Evolutionary conservation across 495 filamentous ascomycete genomes (phyloP).

Genomic region (Aspergillus homomorphus): DNA sequence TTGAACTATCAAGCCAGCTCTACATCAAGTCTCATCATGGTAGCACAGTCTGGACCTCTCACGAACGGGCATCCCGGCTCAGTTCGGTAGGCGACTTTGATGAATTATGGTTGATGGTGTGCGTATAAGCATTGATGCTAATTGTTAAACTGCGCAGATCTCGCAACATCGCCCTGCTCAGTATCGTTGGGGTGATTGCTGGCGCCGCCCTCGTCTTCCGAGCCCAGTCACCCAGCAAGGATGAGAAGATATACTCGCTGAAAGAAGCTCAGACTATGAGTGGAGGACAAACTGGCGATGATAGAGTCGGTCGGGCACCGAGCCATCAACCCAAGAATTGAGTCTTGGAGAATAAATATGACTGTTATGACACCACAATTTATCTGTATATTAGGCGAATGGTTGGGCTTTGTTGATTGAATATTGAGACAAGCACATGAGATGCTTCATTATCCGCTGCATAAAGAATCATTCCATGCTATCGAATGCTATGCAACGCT

Average conservation of each 20-base stretch:
- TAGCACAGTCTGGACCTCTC: neutral
- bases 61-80: neutral
- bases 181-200: neutral
- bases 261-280: conserved; percentile 1
- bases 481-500: neutral
- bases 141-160: neutral
- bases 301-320: neutral
- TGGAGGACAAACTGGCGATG: conserved; percentile 1
- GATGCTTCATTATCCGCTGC: no score
- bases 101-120: neutral
- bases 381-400: neutral
- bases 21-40: neutral
- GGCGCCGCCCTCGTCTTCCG: conserved; percentile 6
- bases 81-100: neutral
- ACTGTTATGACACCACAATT: neutral
- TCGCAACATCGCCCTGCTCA: conserved; percentile 2
- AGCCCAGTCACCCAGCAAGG: conserved; percentile 3
- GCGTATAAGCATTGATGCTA: neutral
- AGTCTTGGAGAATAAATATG: neutral
- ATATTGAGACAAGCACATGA: no score
- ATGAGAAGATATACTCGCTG: neutral
- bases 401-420: neutral
- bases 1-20: neutral
- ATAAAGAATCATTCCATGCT: no score
- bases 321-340: neutral